Percentiles rank a stretch among this genome's conserved stretches.
Evolutionary conservation across 805 yeast species (phyloP).

Genomic region (Candida coleopterorum): DNA sequence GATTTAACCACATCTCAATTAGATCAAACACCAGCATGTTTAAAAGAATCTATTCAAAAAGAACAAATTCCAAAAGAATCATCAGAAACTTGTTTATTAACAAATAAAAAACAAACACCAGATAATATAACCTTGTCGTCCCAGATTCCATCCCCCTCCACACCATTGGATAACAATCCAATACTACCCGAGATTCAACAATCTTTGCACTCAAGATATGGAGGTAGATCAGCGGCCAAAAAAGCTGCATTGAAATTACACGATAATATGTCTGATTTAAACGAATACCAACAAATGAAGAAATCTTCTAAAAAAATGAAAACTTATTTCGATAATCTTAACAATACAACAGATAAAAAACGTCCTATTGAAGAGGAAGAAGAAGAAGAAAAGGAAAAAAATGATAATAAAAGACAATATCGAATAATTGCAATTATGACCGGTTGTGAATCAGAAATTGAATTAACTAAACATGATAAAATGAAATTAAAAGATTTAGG

Average conservation of each 20-base stretch:
- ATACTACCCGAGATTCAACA: too few species aligned
- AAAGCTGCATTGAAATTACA: constrained; percentile 66
- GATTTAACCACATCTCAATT: not conserved
- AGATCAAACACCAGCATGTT: not conserved
- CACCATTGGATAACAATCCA: not conserved
- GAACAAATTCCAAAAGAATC: too few species aligned
- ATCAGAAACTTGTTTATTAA: too few species aligned
- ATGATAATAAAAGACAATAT: constrained; percentile 20
- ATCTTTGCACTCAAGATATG: not conserved
- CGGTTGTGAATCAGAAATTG: constrained; percentile 52
- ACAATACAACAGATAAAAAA: constrained; percentile 11
- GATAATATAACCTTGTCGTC: not conserved
- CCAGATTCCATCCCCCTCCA: not conserved
- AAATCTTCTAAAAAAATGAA: constrained; percentile 43
- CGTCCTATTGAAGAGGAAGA: constrained; percentile 2
- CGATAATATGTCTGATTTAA: constrained; percentile 63
- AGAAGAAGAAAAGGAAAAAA: not conserved
- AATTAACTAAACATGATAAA: constrained; percentile 39
- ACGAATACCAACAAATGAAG: constrained; percentile 49
- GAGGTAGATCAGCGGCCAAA: constrained; percentile 55
- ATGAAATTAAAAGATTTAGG: constrained; percentile 48
- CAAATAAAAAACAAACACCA: not conserved
- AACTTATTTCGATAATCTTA: constrained; percentile 32
- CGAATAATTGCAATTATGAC: constrained; percentile 52
- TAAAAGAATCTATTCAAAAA: not conserved